Conservation (phyloP, 2,329 filamentous ascomycete genomes). For the Fusarium napiforme region DNA sequence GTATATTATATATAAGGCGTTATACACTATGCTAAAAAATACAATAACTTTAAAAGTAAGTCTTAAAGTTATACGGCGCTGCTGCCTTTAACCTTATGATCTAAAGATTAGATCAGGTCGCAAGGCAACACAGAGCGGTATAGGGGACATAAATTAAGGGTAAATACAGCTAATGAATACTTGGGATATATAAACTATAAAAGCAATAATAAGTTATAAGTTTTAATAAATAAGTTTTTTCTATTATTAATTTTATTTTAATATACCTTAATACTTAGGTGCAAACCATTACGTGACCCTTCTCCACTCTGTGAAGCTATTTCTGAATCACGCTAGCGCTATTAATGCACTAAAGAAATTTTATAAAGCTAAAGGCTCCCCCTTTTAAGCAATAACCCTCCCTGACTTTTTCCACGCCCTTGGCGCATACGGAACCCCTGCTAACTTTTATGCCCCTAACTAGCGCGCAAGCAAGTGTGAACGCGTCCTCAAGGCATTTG, state of each 20-base stretch:
- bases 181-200: neutral
- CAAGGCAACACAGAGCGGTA: too few relatives aligned
- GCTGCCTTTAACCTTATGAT: too few relatives aligned
- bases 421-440: neutral
- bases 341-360: conserved; percentile 12
- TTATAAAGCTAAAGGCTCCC: conserved; percentile 13
- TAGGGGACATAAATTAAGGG: too few relatives aligned
- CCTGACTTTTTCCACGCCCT: neutral
- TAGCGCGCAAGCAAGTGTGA: conserved; percentile 15
- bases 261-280: neutral
- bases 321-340: neutral
- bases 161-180: too few relatives aligned
- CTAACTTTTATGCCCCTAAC: conserved; percentile 1
- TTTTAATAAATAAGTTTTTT: neutral
- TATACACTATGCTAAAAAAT: too few relatives aligned
- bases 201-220: neutral
- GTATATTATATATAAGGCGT: too few relatives aligned
- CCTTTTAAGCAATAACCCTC: neutral
- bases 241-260: neutral
- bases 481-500: conserved; percentile 22
- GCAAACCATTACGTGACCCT: neutral
- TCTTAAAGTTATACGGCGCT: too few relatives aligned
- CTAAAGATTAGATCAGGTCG: too few relatives aligned
- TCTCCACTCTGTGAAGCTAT: too few relatives aligned
- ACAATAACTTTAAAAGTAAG: too few relatives aligned